Conservation (phyloP, 306 rosid genomes). For the Vachellia collinsii region DNA sequence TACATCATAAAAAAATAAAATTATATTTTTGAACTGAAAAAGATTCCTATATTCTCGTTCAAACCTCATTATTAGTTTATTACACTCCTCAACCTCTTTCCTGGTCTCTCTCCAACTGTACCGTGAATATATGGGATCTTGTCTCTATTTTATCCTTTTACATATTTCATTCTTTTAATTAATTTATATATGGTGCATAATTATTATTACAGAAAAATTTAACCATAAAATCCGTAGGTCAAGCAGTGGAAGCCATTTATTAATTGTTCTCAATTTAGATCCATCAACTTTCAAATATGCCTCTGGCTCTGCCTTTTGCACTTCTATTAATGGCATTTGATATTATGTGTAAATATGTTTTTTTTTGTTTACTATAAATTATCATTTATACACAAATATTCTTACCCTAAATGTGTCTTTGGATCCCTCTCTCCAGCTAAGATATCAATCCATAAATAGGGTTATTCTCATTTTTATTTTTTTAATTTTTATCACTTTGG, state of each 20-base stretch:
- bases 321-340: constrained; percentile 22
- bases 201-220: not conserved
- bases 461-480: not conserved
- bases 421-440: constrained; percentile 7
- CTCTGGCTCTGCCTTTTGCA: not conserved
- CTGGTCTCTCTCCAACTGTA: not conserved
- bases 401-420: constrained; percentile 19
- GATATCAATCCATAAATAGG: constrained; percentile 5
- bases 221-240: not conserved
- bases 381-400: not conserved
- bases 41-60: not conserved
- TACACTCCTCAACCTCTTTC: not conserved
- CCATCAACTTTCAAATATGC: not conserved
- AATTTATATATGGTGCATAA: not conserved
- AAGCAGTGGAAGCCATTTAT: not conserved
- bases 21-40: too few species aligned
- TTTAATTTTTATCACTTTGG: not conserved
- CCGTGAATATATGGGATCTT: not conserved
- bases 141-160: not conserved
- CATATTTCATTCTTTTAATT: too few species aligned
- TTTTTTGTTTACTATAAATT: not conserved
- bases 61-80: not conserved
- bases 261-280: not conserved
- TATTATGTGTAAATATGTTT: not conserved
- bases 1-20: not conserved